Percentiles rank a stretch among this genome's conserved stretches.
Conservation (phyloP, 306 rosid genomes). For the Lathyrus aphaca region DNA sequence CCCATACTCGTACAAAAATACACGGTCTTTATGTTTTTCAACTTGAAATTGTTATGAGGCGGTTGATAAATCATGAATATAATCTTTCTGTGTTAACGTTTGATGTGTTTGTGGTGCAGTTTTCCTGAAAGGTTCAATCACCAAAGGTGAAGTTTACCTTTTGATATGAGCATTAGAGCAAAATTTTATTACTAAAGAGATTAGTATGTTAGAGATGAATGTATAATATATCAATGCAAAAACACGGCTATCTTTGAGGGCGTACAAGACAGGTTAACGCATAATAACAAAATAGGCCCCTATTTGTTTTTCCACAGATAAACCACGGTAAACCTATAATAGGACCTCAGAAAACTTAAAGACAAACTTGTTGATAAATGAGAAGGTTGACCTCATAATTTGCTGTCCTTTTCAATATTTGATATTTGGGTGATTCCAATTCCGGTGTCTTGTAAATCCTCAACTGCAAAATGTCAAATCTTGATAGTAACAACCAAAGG, state of each 20-base stretch:
- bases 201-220: neutral
- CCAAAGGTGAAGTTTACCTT: neutral
- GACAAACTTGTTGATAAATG: neutral
- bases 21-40: neutral
- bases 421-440: constrained; percentile 84
- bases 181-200: neutral
- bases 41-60: neutral
- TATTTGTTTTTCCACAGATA: too few relatives aligned
- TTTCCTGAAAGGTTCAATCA: too few relatives aligned
- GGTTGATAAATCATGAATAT: neutral
- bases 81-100: neutral
- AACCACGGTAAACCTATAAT: too few relatives aligned
- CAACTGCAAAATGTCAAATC: constrained; percentile 55
- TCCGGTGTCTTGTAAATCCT: constrained; percentile 85
- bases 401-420: constrained; percentile 67
- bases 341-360: too few relatives aligned
- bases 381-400: constrained; percentile 68
- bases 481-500: constrained; percentile 14
- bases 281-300: too few relatives aligned
- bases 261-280: too few relatives aligned
- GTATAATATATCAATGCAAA: neutral
- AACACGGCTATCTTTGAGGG: neutral
- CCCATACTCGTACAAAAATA: neutral
- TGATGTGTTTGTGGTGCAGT: neutral
- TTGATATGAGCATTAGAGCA: neutral